phyloP scores from a whole-genome alignment of 495 filamentous ascomycete species.

The Penicillium psychrofluorescens region DNA sequence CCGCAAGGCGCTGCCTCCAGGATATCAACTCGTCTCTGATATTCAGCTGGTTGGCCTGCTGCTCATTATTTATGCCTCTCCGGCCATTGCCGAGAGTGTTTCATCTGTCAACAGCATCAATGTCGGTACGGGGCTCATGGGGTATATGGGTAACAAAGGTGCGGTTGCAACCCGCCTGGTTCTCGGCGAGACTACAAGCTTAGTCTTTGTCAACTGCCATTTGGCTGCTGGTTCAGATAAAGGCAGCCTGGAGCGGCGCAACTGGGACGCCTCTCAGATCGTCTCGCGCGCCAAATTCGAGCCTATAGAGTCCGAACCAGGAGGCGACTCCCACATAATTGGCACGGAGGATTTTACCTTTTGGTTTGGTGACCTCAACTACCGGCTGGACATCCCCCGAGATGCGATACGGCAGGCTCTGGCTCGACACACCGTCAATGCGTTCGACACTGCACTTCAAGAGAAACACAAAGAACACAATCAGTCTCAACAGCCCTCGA shows the following conservation, averaged over 20 bases:
- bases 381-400: slow-evolving; percentile 81
- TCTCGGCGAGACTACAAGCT: slow-evolving; percentile 79
- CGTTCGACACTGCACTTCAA: slow-evolving; percentile 50
- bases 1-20: slow-evolving; percentile 61
- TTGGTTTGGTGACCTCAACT: slow-evolving; percentile 97
- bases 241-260: slow-evolving; percentile 68
- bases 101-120: slow-evolving; percentile 68
- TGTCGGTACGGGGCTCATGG: slow-evolving; percentile 82
- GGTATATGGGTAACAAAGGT: slow-evolving; percentile 95
- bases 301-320: slow-evolving; percentile 52
- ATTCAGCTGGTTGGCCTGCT: slow-evolving; percentile 83
- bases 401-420: slow-evolving; percentile 85
- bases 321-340: slow-evolving; percentile 57
- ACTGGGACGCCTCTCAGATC: slow-evolving; percentile 86
- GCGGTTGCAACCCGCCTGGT: slow-evolving; percentile 75
- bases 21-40: slow-evolving; percentile 68
- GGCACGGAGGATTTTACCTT: slow-evolving; percentile 89
- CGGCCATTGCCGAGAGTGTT: slow-evolving; percentile 60
- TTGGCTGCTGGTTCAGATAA: slow-evolving; percentile 80
- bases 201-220: slow-evolving; percentile 88
- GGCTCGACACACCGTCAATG: slow-evolving; percentile 70
- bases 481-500: slow-evolving; percentile 8
- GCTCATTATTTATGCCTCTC: slow-evolving; percentile 78
- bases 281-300: slow-evolving; percentile 64
- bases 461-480: slow-evolving; percentile 24